Conservation (phyloP, 495 filamentous ascomycete species). For the Hypoxylon subgilvum region DNA sequence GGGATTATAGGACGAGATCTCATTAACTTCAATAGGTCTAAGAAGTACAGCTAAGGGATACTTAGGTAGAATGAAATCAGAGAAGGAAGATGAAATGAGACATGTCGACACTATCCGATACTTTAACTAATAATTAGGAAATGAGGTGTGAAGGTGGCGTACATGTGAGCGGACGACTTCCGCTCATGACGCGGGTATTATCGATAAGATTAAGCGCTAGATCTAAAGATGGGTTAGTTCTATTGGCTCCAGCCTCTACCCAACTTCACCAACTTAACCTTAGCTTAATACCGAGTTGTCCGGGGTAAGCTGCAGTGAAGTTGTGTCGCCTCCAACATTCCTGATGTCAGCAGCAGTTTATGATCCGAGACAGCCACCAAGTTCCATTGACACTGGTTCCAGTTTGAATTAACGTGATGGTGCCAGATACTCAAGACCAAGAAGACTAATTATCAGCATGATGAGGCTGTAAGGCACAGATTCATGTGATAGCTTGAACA, state of each 20-base stretch:
- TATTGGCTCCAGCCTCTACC: too few relatives aligned
- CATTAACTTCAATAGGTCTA: too few relatives aligned
- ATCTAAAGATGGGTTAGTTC: conserved; percentile 8
- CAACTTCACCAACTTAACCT: too few relatives aligned
- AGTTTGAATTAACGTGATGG: conserved; percentile 1
- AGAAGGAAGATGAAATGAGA: neutral
- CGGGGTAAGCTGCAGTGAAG: neutral
- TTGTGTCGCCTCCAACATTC: conserved; percentile 9
- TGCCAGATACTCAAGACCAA: neutral
- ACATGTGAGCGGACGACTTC: neutral
- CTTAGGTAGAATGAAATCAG: too few relatives aligned
- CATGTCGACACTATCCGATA: neutral
- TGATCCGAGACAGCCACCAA: too few relatives aligned
- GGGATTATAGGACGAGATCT: neutral
- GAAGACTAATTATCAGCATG: neutral
- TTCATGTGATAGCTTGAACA: neutral
- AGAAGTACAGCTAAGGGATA: neutral
- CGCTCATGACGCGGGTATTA: conserved; percentile 28
- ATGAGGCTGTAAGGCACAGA: neutral
- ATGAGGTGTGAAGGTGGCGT: neutral
- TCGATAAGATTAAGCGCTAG: conserved; percentile 23
- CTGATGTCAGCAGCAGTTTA: conserved; percentile 32
- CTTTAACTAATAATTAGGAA: neutral
- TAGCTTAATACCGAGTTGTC: conserved; percentile 3
- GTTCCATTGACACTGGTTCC: too few relatives aligned